Base-by-base conservation (phyloP, 192 early-diverging fungal genomes). In the Backusella tuberculispora region DNA sequence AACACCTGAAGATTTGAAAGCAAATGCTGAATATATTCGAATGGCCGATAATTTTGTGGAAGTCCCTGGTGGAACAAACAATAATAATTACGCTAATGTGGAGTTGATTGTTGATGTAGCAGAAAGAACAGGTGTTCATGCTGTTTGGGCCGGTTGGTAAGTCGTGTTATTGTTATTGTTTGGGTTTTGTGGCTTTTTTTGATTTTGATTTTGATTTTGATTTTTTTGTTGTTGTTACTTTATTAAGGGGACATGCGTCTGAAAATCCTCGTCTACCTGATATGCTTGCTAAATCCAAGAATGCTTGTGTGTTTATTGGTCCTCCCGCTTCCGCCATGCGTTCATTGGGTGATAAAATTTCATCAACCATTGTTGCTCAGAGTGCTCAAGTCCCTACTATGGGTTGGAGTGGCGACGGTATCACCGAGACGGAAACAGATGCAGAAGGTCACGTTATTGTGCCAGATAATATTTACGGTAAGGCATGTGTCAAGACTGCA, bases 81-180 rank as follows among this genome's bases (percentile, higher is more conserved):
- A 99, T 87, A 95, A 98, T 89, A 99, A 99, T 89, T 99, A 99
- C 76, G 93, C 96, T 26, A 99, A 99, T 79, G 96, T 99, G 41
- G 95, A 96, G 73, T 86, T 99, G 37, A 99, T 99, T 81, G 96
- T 98, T 64, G 97, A 99, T 78, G 91, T 99, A 45, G 97, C 96
- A 41, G 96, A 98, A 86, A 88, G 96, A 56, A 96, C 93, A 6
- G 92, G 92, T 69, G 97, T 96, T 15, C 93, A 97, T 83, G 92
- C 95, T 69, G 94, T 96, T 46, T 97, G 95, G 93, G 97, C 97
- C 76, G 97, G 97, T 53, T 99, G 97, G 87, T 87, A 83, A 83
- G 45, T 46, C 14, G 45, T 46, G 45, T 14, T 46, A 46, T 46
- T 46, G 45, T 46, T 46, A 4, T 46, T 46, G 9, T 10, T 46